Base-by-base conservation (phyloP, 2,329 filamentous ascomycete genomes). In the Verticillium nubilum region DNA sequence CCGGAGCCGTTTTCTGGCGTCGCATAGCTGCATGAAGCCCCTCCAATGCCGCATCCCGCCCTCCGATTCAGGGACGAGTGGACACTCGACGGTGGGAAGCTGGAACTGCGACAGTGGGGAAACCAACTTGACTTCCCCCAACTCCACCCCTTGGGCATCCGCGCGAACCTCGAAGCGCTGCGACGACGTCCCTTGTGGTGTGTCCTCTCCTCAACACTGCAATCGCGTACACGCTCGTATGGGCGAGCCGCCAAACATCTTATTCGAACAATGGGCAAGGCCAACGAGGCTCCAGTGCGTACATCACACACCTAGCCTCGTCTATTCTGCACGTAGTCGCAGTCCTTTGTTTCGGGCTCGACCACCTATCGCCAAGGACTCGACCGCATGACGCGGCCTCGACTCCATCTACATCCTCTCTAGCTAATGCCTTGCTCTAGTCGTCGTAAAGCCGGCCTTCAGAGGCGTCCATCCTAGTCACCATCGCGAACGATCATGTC, bases 181-280 rank as follows among this genome's bases (percentile, higher is more conserved):
- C 42, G 42, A 23, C 42, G 19, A 47, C 19, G n/a, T 47, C n/a
- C 42, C 19, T 19, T 3, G 42, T 47, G 42, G 42, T 47, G 42
- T 47, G 7, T 25, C 10, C 42, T 23, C n/a, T 37, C 7, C 42
- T 47, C 42, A 25, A 25, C 42, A 42, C 3, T 5, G n/a, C 37
- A n/a, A 42, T n/a, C 37, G 37, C 17, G n/a, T 42, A 19, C 37
- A 47, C n/a, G 42, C 42, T 47, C 42, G 42, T 23, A 47, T 47
- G 42, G 42, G 42, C 42, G 42, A 47, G 42, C 42, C 42, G 42
- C 42, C 42, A 23, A 47, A 47, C 42, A 23, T 25, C 69, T 71
- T 69, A 70, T 74, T 76, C 74, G 73, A 78, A 74, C 73, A 74
- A 81, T 81, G 79, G 78, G 77, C 75, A 72, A 76, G 70, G 73